These are phyloP conservation scores for Adansonia madagascariensis DNA, from an alignment of 441 rosid genomes.

Conservation along the genomic window DNA sequence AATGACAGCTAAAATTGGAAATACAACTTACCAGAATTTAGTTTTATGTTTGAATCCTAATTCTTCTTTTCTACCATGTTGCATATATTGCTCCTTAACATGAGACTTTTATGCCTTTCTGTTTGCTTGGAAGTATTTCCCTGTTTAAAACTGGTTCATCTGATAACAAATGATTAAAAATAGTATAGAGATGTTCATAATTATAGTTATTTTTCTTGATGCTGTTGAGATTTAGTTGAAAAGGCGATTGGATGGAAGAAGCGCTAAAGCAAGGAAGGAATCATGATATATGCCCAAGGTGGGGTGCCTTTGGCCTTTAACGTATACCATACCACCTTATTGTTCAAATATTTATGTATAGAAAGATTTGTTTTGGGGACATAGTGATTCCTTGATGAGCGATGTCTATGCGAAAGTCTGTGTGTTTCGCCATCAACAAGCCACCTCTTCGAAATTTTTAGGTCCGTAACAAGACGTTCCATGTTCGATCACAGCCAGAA, in stretches of 20 bases:
- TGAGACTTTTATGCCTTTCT: background rate
- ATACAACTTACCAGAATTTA: constrained; percentile 21
- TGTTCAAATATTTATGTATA: background rate
- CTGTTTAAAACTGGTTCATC: background rate
- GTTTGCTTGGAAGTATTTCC: background rate
- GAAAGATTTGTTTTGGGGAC: constrained; percentile 9
- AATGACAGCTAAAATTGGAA: constrained; percentile 26
- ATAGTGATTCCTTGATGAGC: background rate
- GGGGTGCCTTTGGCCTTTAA: background rate
- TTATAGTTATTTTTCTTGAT: background rate
- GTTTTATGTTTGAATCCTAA: constrained; percentile 6
- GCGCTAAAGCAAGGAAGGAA: background rate
- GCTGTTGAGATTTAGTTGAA: constrained; percentile 13
- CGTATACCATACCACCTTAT: background rate
- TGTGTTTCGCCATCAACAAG: constrained; percentile 1
- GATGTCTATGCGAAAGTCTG: background rate
- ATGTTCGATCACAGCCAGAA: background rate
- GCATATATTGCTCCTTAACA: background rate
- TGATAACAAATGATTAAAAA: background rate
- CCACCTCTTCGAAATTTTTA: background rate
- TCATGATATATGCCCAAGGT: background rate
- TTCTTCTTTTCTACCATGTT: background rate
- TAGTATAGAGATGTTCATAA: background rate
- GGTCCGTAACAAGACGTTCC: background rate
- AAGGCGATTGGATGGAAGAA: background rate